phyloP scores from a whole-genome alignment of 1,284 basidiomycete species.

The Marasmius fiardii region DNA sequence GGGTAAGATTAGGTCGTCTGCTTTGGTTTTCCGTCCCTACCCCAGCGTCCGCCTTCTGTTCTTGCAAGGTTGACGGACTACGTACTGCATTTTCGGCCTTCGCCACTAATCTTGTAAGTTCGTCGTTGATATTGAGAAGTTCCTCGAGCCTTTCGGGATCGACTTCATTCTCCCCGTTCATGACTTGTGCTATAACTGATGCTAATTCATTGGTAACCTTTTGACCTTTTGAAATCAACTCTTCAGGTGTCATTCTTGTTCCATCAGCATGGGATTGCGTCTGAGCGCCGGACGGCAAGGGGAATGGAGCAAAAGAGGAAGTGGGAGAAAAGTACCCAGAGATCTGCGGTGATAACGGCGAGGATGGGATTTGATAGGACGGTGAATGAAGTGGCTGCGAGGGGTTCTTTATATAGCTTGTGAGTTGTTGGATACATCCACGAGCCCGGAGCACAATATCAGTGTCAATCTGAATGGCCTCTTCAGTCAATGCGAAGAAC shows the following conservation, averaged over 20 bases:
- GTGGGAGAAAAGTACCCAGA: neutral
- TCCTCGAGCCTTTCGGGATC: conserved; percentile 61
- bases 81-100: conserved; percentile 24
- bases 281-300: neutral
- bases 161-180: conserved; percentile 18
- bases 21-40: neutral
- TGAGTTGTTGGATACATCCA: conserved; percentile 44
- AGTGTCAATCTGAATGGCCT: conserved; percentile 39
- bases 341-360: conserved; percentile 31
- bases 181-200: conserved; percentile 1
- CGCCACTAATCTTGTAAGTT: conserved; percentile 51
- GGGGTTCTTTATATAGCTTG: conserved; percentile 35
- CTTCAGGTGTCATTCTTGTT: neutral
- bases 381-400: conserved; percentile 23
- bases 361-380: conserved; percentile 28
- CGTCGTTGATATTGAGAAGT: conserved; percentile 71
- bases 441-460: conserved; percentile 54
- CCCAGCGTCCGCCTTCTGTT: neutral
- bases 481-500: neutral
- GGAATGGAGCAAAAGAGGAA: neutral
- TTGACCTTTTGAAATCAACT: neutral
- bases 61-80: neutral
- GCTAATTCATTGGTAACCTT: neutral
- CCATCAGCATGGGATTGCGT: neutral
- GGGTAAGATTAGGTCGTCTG: neutral